Conservation (phyloP, 108 stramenopile genomes). For the Nitzschia putrida region DNA sequence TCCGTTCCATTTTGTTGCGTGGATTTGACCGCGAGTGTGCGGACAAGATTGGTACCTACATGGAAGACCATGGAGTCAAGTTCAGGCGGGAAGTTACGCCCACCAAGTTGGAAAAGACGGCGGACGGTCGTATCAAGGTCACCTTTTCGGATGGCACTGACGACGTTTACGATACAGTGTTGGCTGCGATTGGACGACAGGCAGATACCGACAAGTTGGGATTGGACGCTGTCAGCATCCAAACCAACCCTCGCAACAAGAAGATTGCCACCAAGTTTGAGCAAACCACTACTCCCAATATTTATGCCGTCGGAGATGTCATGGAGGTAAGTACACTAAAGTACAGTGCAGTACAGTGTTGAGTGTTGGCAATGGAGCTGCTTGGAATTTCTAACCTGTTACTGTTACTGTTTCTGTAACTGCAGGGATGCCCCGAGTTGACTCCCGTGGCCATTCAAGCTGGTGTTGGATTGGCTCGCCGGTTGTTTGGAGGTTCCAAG, state of each 20-base stretch:
- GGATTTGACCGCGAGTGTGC: slow-evolving; percentile 97
- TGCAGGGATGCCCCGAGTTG: slow-evolving; percentile 88
- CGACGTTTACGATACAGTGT: slow-evolving; percentile 86
- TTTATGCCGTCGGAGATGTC: slow-evolving; percentile 98
- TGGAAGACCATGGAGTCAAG: slow-evolving; percentile 84
- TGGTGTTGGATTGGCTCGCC: slow-evolving; percentile 83
- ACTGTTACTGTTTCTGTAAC: too few relatives aligned
- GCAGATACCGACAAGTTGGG: slow-evolving; percentile 90
- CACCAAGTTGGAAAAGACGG: slow-evolving; percentile 75
- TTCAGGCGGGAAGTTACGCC: slow-evolving; percentile 84
- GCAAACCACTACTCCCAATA: slow-evolving; percentile 86
- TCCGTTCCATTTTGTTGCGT: slow-evolving; percentile 92
- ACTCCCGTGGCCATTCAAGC: slow-evolving; percentile 98
- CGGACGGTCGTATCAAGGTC: slow-evolving; percentile 76
- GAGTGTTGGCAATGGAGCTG: neutral
- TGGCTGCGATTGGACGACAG: slow-evolving; percentile 90
- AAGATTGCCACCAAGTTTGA: slow-evolving; percentile 84
- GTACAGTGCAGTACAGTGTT: too few relatives aligned
- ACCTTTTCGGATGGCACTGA: slow-evolving; percentile 80
- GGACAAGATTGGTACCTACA: slow-evolving; percentile 81
- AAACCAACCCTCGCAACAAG: slow-evolving; percentile 68
- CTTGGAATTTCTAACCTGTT: too few relatives aligned
- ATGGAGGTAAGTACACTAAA: slow-evolving; percentile 57
- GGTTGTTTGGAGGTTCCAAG: slow-evolving; percentile 88
- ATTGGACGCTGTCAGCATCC: slow-evolving; percentile 76